phyloP scores from a whole-genome alignment of 2,329 filamentous ascomycete genomes.

The Microcera coccophila region DNA sequence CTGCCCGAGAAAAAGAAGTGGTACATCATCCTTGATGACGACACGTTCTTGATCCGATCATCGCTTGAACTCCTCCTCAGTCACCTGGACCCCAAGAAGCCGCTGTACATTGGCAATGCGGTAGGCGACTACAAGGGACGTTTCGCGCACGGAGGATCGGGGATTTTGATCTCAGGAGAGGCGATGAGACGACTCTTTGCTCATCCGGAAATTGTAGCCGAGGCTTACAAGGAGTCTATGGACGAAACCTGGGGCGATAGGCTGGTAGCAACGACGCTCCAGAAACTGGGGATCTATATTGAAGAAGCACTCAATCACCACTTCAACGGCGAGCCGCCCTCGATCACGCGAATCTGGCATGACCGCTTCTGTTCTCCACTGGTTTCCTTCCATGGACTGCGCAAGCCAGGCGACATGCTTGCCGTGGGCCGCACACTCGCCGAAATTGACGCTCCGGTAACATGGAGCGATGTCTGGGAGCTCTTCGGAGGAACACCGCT shows the following conservation, averaged over 20 bases:
- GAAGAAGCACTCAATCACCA: slow-evolving; percentile 51
- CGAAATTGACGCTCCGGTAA: slow-evolving; percentile 37
- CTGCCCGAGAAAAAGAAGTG: slow-evolving; percentile 56
- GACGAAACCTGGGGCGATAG: slow-evolving; percentile 53
- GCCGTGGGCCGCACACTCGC: slow-evolving; percentile 41
- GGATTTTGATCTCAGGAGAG: slow-evolving; percentile 48
- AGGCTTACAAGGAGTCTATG: slow-evolving; percentile 46
- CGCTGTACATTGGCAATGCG: slow-evolving; percentile 53
- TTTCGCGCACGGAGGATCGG: slow-evolving; percentile 56
- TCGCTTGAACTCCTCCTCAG: slow-evolving; percentile 47
- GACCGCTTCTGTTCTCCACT: slow-evolving; percentile 54
- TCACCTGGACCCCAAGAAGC: slow-evolving; percentile 44
- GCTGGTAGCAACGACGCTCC: slow-evolving; percentile 50
- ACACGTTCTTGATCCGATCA: slow-evolving; percentile 51
- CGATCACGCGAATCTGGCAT: slow-evolving; percentile 44
- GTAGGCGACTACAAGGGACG: slow-evolving; percentile 53
- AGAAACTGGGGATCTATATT: slow-evolving; percentile 52
- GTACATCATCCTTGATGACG: slow-evolving; percentile 57
- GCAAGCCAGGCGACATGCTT: slow-evolving; percentile 43
- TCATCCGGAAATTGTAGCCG: slow-evolving; percentile 39
- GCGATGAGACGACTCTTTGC: slow-evolving; percentile 46
- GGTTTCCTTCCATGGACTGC: slow-evolving; percentile 51
- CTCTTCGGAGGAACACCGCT: slow-evolving; percentile 44
- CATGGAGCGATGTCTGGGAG: slow-evolving; percentile 50
- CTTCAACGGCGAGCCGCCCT: slow-evolving; percentile 54